Evolutionary conservation across 106 monocot species (phyloP).

Genomic region (Dendrobium catenatum): DNA sequence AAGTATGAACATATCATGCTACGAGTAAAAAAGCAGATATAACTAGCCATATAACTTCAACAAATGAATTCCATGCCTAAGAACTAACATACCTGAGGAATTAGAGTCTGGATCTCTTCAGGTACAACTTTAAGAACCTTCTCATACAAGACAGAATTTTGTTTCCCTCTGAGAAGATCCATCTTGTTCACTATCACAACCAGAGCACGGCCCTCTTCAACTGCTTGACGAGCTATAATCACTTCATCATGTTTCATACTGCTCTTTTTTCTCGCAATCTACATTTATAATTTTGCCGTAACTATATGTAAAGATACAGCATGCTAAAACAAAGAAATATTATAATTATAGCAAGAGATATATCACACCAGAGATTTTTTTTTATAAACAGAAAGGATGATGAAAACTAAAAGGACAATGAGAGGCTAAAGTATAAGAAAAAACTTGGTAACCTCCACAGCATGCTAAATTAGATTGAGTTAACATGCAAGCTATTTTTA

Average conservation of each 20-base stretch:
- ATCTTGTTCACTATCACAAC: constrained; percentile 98
- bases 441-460: neutral
- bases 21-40: neutral
- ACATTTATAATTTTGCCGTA: constrained; percentile 8
- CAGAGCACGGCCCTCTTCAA: constrained; percentile 96
- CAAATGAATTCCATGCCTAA: neutral
- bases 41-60: neutral
- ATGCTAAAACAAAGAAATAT: neutral
- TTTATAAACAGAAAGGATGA: neutral
- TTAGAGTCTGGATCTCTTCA: constrained; percentile 73
- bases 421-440: neutral
- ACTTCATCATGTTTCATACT: constrained; percentile 96
- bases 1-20: neutral
- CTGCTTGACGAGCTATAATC: constrained; percentile 74
- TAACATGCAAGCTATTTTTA: too few relatives aligned
- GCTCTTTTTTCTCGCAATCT: constrained; percentile 75
- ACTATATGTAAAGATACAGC: neutral
- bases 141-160: constrained; percentile 37
- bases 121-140: constrained; percentile 74
- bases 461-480: neutral
- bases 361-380: neutral
- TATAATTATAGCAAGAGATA: neutral
- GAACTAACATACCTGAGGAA: constrained; percentile 67
- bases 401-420: too few relatives aligned
- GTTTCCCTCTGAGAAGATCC: constrained; percentile 69